Base-by-base conservation (phyloP, 192 early-diverging fungal species). In the Mortierella alpina region DNA sequence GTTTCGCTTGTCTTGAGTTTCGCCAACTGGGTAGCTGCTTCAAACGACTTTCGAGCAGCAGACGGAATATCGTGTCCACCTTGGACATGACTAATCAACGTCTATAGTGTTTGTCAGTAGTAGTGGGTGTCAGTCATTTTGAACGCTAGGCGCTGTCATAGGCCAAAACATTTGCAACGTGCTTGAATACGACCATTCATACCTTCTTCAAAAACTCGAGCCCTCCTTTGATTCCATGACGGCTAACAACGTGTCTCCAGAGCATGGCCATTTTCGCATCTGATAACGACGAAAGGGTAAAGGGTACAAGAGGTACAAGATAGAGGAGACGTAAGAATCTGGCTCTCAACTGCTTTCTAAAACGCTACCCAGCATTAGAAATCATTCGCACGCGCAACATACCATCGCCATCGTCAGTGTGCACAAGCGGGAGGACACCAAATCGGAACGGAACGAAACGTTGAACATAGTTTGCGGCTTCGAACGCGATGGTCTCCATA, bases 371-470 rank as follows among this genome's bases (percentile, higher is more conserved):
- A 31, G 31, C 3, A 31, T 31, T 46, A 48, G 14, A 47, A n/a
- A 65, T 7, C 15, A 9, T 18, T 15, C 23, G 55, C n/a, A 31
- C 31, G 31, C 31, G 11, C 20, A 51, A 75, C 72, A 59, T 66
- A 89, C 88, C 73, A 49, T 70, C 63, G 59, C 73, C 65, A 49
- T 85, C 60, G 6, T 86, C 64, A 17, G 80, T 71, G 56, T 79
- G 81, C 9, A 94, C 56, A 4, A 94, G 68, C 7, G 96, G 96
- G 17, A 93, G 86, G 13, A 98, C 7, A 17, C 98, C 98, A 67
- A 98, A 93, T 50, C 96, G 89, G 63, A 99, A 84, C 7, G 97
- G 97, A 31, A 96, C 75, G 8, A 89, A 82, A 20, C 89, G 87
- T 66, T 93, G 84, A 8, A 94, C 82, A 61, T 91, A 90, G 54